Conservation (phyloP, 179 eudicot species). For the Corrigiola litoralis region DNA sequence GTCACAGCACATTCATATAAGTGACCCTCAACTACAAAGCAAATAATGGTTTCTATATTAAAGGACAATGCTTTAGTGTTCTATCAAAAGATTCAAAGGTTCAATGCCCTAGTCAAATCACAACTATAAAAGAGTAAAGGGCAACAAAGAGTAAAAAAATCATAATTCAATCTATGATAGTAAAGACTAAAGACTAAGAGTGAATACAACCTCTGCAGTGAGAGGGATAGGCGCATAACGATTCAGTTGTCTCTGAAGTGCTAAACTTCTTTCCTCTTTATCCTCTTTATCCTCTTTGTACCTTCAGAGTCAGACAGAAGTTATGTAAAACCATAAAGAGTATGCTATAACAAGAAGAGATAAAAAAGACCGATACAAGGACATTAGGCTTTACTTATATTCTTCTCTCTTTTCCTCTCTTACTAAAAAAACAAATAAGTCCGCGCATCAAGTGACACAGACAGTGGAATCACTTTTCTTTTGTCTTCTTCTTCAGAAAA, state of each 20-base stretch:
- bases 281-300: constrained; percentile 44
- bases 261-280: constrained; percentile 57
- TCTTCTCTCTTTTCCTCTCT: not conserved
- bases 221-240: constrained; percentile 80
- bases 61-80: too few relatives aligned
- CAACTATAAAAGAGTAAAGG: not conserved
- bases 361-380: not conserved
- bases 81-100: not conserved
- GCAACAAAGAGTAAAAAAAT: not conserved
- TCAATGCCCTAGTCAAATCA: not conserved
- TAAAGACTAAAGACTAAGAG: constrained; percentile 11
- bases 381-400: not conserved
- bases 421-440: not conserved
- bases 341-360: not conserved
- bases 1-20: not conserved
- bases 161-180: not conserved
- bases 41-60: too few relatives aligned
- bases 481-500: too few relatives aligned
- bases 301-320: constrained; percentile 35
- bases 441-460: not conserved
- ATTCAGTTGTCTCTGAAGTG: constrained; percentile 63
- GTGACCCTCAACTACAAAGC: not conserved
- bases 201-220: constrained; percentile 56
- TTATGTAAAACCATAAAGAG: not conserved
- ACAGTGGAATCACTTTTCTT: not conserved